phyloP scores from a whole-genome alignment of 495 filamentous ascomycete species.

The Friedmanniomyces simplex region DNA sequence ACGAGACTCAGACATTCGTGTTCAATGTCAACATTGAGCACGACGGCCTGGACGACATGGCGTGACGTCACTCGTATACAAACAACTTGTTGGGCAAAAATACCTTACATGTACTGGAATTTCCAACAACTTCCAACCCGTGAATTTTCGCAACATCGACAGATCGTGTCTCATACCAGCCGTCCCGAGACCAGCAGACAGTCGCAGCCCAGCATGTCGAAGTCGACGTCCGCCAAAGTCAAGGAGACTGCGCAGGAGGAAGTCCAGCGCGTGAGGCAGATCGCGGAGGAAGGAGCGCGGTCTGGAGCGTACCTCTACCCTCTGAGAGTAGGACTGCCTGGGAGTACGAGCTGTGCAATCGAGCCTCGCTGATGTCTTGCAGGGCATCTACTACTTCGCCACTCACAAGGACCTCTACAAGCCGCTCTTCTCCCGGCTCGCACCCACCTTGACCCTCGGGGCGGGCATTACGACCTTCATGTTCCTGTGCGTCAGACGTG shows the following conservation, averaged over 20 bases:
- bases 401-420: conserved; percentile 50
- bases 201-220: not conserved
- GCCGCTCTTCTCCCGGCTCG: conserved; percentile 59
- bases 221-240: conserved; percentile 20
- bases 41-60: no score
- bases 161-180: no score
- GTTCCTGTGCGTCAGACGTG: conserved; percentile 44
- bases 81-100: no score
- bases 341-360: not conserved
- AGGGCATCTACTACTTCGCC: conserved; percentile 73
- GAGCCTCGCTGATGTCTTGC: conserved; percentile 9
- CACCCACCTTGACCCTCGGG: conserved; percentile 39
- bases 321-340: conserved; percentile 47
- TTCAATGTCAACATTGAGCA: no score
- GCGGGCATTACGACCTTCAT: conserved; percentile 41
- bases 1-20: no score
- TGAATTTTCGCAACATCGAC: no score
- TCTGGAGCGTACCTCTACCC: conserved; percentile 81
- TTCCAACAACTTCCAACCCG: no score
- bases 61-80: no score
- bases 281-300: conserved; percentile 52
- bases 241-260: conserved; percentile 42
- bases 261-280: conserved; percentile 40
- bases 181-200: no score
- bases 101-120: no score